These are phyloP conservation scores for Discostella stelligeroides DNA, from an alignment of 108 stramenopile genomes.

Conservation along the genomic window DNA sequence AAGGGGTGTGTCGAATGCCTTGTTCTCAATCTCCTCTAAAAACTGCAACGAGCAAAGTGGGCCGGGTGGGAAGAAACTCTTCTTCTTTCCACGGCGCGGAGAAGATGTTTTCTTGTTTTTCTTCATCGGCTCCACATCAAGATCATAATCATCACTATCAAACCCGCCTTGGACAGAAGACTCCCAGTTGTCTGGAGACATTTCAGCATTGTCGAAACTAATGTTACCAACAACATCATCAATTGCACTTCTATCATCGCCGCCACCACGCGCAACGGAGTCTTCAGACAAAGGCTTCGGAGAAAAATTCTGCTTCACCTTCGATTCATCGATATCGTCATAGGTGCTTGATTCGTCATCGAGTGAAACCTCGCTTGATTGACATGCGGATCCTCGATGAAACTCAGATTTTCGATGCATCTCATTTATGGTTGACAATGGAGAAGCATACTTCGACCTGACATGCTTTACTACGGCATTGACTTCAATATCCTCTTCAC, in stretches of 20 bases:
- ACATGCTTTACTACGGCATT: conserved; percentile 6
- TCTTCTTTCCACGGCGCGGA: conserved; percentile 1
- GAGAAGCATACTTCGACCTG: conserved; percentile 1
- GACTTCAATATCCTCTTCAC: conserved; percentile 12
- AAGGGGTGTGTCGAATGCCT: conserved; percentile 18
- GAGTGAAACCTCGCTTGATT: conserved; percentile 15
- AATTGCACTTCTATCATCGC: neutral
- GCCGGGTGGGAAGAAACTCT: conserved; percentile 28
- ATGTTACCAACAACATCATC: conserved; percentile 10
- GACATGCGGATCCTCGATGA: conserved; percentile 3
- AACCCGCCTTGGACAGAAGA: neutral
- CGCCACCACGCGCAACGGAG: neutral
- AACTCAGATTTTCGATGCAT: conserved; percentile 3
- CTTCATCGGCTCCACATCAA: conserved; percentile 7
- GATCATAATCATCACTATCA: conserved; percentile 6
- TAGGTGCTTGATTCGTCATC: neutral
- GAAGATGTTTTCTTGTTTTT: neutral
- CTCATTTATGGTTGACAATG: conserved; percentile 24
- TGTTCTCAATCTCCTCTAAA: conserved; percentile 22
- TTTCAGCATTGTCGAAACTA: neutral
- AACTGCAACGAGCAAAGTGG: conserved; percentile 28
- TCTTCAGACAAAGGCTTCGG: neutral
- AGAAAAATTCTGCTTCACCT: neutral
- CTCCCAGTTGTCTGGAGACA: neutral
- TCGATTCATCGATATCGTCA: conserved; percentile 4